Base-by-base conservation (phyloP, 345 rosid genomes). In the Heritiera fomes region DNA sequence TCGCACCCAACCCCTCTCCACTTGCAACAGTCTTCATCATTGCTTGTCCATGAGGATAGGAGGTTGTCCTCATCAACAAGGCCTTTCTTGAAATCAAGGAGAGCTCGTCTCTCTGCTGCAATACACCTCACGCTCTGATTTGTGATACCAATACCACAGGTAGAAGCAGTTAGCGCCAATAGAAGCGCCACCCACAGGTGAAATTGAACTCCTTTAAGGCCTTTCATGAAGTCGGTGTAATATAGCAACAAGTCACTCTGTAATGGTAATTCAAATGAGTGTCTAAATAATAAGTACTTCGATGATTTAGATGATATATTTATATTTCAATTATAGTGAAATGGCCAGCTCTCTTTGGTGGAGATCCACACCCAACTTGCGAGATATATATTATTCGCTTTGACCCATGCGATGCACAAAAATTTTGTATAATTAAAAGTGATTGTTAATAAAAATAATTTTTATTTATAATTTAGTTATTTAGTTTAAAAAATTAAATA, bases 31-130 rank as follows among this genome's bases (percentile, higher is more conserved):
- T 69, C 56, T 46, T 47, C 23, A 0, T 46, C 73, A 9, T 45
- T n/a, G 52, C 53, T 28, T 18, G 52, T 69, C 73, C 73, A 69
- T 2, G 73, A 69, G 6, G 73, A n/a, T 4, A 69, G 73, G 17
- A 41, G 56, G 34, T 69, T n/a, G 7, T 18, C 32, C 8, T 0
- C 0, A 12, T 45, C 73, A 15, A 9, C 32, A 45, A 69, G 52
- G 5, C 73, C 32, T 8, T 41, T 18, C 56, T 46, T 69, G 38
- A 69, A 69, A 23, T 43, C 32, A 47, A 69, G 73, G 12, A 69
- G 73, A 69, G 56, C 73, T n/a, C 23, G 53, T 20, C 73, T 46
- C 34, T 69, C 73, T 45, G 10, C 15, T 9, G 45, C 38, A 14
- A 69, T 69, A 10, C 73, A 69, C 4, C 15, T 23, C 53, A 43